Percentiles rank a stretch among this genome's conserved stretches.
phyloP scores from a whole-genome alignment of 495 filamentous ascomycete genomes.

The Xylaria palmicola region DNA sequence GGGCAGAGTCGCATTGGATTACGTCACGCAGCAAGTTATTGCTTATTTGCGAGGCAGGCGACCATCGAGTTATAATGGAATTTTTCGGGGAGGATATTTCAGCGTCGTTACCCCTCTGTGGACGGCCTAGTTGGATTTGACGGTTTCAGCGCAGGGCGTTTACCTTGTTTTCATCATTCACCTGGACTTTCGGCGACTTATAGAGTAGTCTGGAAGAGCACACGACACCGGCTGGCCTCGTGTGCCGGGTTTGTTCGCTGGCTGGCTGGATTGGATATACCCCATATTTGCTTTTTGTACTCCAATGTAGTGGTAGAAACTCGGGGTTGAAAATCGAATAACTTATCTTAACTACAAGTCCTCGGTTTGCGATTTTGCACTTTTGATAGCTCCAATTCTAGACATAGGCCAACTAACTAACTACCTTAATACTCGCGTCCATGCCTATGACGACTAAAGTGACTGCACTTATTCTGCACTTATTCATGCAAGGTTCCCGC shows the following conservation, averaged over 20 bases:
- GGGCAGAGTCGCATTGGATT: not conserved
- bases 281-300: slow-evolving; percentile 23
- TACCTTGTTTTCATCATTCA: slow-evolving; percentile 5
- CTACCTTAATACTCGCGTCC: too few species aligned
- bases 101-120: not conserved
- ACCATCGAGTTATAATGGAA: not conserved
- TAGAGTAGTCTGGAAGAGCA: slow-evolving; percentile 21
- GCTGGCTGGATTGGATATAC: slow-evolving; percentile 36
- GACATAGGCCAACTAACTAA: too few species aligned
- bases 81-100: not conserved
- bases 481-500: slow-evolving; percentile 13
- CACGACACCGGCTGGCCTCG: slow-evolving; percentile 15
- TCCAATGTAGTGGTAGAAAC: slow-evolving; percentile 11
- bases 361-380: not conserved
- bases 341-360: not conserved
- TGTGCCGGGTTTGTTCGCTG: slow-evolving; percentile 30
- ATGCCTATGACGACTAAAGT: too few species aligned
- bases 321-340: not conserved
- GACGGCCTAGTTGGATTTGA: slow-evolving; percentile 4
- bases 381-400: too few species aligned
- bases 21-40: not conserved
- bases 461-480: not conserved
- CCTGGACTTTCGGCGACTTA: slow-evolving; percentile 17
- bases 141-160: slow-evolving; percentile 14
- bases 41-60: not conserved